Conservation (phyloP, 2,329 filamentous ascomycete genomes). For the Trichoderma sp. region DNA sequence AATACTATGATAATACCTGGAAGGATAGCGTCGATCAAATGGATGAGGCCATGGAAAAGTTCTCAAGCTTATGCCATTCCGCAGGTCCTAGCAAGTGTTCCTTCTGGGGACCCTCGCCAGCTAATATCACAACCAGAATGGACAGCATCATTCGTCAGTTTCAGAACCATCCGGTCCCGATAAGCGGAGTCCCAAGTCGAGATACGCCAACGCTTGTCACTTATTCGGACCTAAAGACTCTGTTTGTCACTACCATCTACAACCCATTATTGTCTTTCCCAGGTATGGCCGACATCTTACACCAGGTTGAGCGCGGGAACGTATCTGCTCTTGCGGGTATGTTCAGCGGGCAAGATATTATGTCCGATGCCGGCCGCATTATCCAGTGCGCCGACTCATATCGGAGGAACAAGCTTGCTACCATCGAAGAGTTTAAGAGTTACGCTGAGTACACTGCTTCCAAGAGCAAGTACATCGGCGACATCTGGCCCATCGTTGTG, state of each 20-base stretch:
- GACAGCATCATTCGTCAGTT: background rate
- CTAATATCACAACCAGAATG: background rate
- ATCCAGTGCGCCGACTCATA: slow-evolving; percentile 1
- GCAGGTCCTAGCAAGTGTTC: background rate
- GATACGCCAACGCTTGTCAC: background rate
- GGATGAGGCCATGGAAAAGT: slow-evolving; percentile 28
- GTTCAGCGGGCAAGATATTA: background rate
- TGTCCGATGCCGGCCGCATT: background rate
- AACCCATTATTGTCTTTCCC: background rate
- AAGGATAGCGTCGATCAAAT: slow-evolving; percentile 29
- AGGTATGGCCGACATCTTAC: background rate
- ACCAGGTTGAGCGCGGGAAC: background rate
- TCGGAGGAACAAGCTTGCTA: background rate
- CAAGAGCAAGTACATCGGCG: slow-evolving; percentile 3
- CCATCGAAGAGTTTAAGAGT: background rate
- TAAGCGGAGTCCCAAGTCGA: background rate
- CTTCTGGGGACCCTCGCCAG: slow-evolving; percentile 2
- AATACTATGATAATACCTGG: slow-evolving; percentile 29
- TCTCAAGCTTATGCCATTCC: slow-evolving; percentile 22
- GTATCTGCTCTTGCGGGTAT: background rate
- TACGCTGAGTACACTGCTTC: background rate
- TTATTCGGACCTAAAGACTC: slow-evolving; percentile 1
- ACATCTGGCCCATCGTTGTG: background rate
- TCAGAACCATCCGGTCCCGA: background rate
- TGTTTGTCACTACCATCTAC: background rate